Percentiles rank a stretch among this genome's conserved stretches.
phyloP scores from a whole-genome alignment of 768 basidiomycete species.

The Obba rivulosa region DNA sequence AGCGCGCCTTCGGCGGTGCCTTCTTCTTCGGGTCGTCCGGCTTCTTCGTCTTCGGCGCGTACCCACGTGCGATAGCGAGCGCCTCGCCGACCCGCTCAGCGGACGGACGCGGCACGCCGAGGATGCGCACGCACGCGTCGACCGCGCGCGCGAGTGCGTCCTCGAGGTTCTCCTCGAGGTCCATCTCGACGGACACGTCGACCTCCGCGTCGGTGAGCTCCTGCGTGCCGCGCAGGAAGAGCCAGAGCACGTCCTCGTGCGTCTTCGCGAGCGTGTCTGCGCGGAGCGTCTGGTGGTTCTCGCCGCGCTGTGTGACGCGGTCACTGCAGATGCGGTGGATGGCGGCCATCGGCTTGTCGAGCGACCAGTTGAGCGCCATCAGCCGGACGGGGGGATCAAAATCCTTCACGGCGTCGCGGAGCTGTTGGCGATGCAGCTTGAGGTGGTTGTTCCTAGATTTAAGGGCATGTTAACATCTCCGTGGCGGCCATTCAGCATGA shows the following conservation, averaged over 20 bases:
- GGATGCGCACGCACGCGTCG: constrained; percentile 46
- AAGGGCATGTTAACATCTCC: background rate
- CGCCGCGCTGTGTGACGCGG: constrained; percentile 69
- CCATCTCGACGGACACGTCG: constrained; percentile 65
- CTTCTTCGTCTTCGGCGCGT: constrained; percentile 31
- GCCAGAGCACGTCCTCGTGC: constrained; percentile 82
- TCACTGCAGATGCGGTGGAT: constrained; percentile 74
- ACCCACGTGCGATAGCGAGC: constrained; percentile 35
- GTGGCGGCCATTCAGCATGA: background rate
- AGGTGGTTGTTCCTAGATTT: constrained; percentile 80
- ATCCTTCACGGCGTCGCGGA: constrained; percentile 49
- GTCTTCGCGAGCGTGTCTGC: constrained; percentile 43
- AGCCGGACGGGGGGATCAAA: constrained; percentile 57
- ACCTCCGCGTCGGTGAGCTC: constrained; percentile 59
- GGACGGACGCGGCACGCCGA: constrained; percentile 49
- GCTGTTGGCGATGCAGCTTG: constrained; percentile 64
- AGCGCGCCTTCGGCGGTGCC: constrained; percentile 42
- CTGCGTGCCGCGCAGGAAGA: constrained; percentile 64
- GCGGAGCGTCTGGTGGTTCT: constrained; percentile 79
- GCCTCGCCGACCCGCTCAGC: constrained; percentile 53
- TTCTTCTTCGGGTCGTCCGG: constrained; percentile 32
- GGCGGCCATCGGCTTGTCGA: constrained; percentile 50
- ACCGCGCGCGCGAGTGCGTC: constrained; percentile 54
- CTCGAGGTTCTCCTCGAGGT: constrained; percentile 49
- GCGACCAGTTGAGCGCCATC: constrained; percentile 76